Percentiles rank a stretch among this genome's conserved stretches.
Evolutionary conservation across 805 yeast species (phyloP).

Genomic region (Candida chauliodis): DNA sequence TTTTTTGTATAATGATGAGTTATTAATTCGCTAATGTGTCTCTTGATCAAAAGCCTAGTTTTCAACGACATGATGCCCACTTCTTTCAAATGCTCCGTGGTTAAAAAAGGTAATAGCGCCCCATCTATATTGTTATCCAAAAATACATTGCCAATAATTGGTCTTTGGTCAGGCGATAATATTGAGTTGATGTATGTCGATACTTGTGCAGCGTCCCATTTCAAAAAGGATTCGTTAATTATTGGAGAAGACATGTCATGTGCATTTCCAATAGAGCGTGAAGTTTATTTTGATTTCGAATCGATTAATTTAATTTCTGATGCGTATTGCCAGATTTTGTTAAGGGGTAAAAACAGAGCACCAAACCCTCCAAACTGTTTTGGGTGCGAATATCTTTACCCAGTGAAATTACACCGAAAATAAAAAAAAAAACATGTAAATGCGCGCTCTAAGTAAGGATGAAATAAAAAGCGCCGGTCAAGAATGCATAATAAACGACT

Average conservation of each 20-base stretch:
- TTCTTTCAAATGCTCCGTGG: slow-evolving; percentile 68
- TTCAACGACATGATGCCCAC: slow-evolving; percentile 57
- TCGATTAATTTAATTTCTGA: no score
- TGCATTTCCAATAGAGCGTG: no score
- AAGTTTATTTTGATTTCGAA: no score
- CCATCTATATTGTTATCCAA: slow-evolving; percentile 67
- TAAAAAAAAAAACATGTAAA: no score
- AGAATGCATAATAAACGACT: no score
- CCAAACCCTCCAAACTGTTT: no score
- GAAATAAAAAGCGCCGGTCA: no score
- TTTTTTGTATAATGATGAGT: slow-evolving; percentile 27
- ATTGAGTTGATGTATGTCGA: slow-evolving; percentile 28
- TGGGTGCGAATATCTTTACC: no score
- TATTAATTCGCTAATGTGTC: slow-evolving; percentile 53
- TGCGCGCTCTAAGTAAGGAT: no score
- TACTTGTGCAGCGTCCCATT: slow-evolving; percentile 46
- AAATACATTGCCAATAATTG: slow-evolving; percentile 30
- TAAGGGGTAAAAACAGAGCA: no score
- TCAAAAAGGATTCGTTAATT: slow-evolving; percentile 32
- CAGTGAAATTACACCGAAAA: no score
- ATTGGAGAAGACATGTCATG: slow-evolving; percentile 15
- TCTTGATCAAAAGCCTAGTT: slow-evolving; percentile 57
- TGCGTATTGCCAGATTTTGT: no score
- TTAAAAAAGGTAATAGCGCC: slow-evolving; percentile 62
- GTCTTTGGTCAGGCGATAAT: slow-evolving; percentile 19